phyloP scores from a whole-genome alignment of 2,329 filamentous ascomycete genomes.

The Neonectria neomacrospora region DNA sequence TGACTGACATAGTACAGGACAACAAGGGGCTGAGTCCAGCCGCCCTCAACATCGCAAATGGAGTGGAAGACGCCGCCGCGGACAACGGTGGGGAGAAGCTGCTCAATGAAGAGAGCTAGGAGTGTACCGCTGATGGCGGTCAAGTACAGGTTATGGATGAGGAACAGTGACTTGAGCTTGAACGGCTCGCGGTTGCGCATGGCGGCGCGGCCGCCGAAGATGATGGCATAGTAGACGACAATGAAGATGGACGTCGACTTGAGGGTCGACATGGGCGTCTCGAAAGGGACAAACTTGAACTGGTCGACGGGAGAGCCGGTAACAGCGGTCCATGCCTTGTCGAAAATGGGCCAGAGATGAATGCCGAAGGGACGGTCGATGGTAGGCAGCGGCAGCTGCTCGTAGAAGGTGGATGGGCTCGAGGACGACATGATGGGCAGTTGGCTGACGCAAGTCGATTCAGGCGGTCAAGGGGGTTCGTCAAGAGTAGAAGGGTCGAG shows the following conservation, averaged over 20 bases:
- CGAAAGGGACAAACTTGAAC: slow-evolving; percentile 83
- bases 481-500: neutral
- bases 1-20: slow-evolving; percentile 92
- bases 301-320: slow-evolving; percentile 86
- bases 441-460: slow-evolving; percentile 26
- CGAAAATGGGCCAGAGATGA: slow-evolving; percentile 93
- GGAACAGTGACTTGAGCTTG: slow-evolving; percentile 89
- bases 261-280: slow-evolving; percentile 91
- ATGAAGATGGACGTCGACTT: slow-evolving; percentile 84
- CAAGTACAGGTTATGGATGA: slow-evolving; percentile 96
- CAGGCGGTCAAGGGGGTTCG: slow-evolving; percentile 11
- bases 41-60: slow-evolving; percentile 83
- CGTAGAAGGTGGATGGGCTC: slow-evolving; percentile 59
- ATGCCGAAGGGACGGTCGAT: slow-evolving; percentile 94
- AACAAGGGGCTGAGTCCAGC: slow-evolving; percentile 93
- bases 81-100: slow-evolving; percentile 85
- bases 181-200: slow-evolving; percentile 90
- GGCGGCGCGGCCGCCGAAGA: slow-evolving; percentile 90
- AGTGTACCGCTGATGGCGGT: slow-evolving; percentile 85
- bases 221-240: slow-evolving; percentile 89
- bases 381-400: slow-evolving; percentile 75
- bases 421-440: slow-evolving; percentile 52
- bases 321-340: slow-evolving; percentile 80
- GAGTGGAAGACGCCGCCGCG: slow-evolving; percentile 87
- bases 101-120: slow-evolving; percentile 87